Percentiles rank a stretch among this genome's conserved stretches.
phyloP scores from a whole-genome alignment of 2,329 filamentous ascomycete genomes.

The Cytospora mali region DNA sequence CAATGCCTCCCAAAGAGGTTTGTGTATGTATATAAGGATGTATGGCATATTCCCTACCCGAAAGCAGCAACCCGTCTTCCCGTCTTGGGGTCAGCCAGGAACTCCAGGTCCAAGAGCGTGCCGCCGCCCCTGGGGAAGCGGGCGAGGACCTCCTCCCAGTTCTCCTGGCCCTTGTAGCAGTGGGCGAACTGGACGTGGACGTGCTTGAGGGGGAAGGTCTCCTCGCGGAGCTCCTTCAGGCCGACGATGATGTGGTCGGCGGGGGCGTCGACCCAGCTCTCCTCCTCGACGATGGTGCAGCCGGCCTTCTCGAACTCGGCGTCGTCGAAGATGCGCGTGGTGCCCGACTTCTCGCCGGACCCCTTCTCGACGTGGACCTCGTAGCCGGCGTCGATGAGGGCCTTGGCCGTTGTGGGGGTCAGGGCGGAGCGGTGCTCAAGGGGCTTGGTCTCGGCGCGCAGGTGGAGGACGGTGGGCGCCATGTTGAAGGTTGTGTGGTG shows the following conservation, averaged over 20 bases:
- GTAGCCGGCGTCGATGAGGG: conserved; percentile 70
- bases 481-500: conserved; percentile 28
- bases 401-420: conserved; percentile 45
- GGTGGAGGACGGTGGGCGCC: conserved; percentile 49
- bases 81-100: conserved; percentile 68
- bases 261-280: conserved; percentile 69
- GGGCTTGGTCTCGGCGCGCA: conserved; percentile 62
- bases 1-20: too few relatives aligned
- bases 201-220: conserved; percentile 72
- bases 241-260: conserved; percentile 72
- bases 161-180: conserved; percentile 75
- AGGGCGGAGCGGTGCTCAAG: conserved; percentile 58
- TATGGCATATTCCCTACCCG: conserved; percentile 48
- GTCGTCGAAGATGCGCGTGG: conserved; percentile 67
- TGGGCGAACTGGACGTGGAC: conserved; percentile 73
- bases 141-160: conserved; percentile 78
- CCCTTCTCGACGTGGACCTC: conserved; percentile 65
- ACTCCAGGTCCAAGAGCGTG: conserved; percentile 83
- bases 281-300: conserved; percentile 65
- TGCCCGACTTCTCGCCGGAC: conserved; percentile 41
- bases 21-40: background rate
- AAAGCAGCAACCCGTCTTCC: conserved; percentile 74
- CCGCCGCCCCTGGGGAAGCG: conserved; percentile 78
- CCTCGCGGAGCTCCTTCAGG: conserved; percentile 76
- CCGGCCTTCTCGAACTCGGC: conserved; percentile 64